phyloP scores from a whole-genome alignment of 805 yeast species.

The Wickerhamomyces queroliae region DNA sequence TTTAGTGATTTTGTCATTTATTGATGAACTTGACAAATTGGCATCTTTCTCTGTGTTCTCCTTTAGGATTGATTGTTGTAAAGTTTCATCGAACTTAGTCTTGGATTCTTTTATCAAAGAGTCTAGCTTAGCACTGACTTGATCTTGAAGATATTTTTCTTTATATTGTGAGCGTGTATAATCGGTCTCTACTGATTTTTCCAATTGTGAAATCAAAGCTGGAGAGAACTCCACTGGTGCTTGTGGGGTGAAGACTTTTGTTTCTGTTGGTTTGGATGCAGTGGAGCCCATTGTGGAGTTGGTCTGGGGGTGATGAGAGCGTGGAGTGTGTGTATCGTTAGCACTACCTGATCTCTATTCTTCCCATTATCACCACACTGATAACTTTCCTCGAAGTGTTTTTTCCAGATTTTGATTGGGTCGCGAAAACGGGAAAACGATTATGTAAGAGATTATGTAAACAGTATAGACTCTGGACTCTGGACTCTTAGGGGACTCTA shows the following conservation, averaged over 20 bases:
- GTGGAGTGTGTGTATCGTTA: neutral
- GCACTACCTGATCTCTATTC: too few species aligned
- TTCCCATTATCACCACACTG: too few species aligned
- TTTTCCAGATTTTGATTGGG: too few species aligned
- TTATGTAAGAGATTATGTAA: too few species aligned
- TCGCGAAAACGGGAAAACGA: too few species aligned
- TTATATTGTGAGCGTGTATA: conserved; percentile 66
- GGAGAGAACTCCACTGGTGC: conserved; percentile 67
- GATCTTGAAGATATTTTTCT: conserved; percentile 58
- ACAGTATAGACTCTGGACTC: too few species aligned
- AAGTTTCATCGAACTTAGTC: conserved; percentile 42
- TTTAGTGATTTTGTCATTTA: conserved; percentile 37
- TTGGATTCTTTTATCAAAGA: conserved; percentile 48
- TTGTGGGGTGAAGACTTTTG: conserved; percentile 59
- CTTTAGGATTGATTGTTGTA: conserved; percentile 35
- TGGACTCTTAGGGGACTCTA: too few species aligned
- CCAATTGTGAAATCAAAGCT: conserved; percentile 57
- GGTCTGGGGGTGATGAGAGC: neutral
- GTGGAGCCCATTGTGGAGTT: conserved; percentile 44
- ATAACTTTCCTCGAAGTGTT: too few species aligned
- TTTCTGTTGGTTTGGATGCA: conserved; percentile 53
- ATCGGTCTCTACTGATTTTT: conserved; percentile 58
- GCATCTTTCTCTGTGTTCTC: conserved; percentile 27
- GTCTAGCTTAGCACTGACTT: conserved; percentile 53
- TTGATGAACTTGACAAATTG: conserved; percentile 22